A percentile compares a stretch with the other conserved stretches of the same genome.
phyloP scores from a whole-genome alignment of 1,139 yeast species.

The Blastobotrys aristatus region DNA sequence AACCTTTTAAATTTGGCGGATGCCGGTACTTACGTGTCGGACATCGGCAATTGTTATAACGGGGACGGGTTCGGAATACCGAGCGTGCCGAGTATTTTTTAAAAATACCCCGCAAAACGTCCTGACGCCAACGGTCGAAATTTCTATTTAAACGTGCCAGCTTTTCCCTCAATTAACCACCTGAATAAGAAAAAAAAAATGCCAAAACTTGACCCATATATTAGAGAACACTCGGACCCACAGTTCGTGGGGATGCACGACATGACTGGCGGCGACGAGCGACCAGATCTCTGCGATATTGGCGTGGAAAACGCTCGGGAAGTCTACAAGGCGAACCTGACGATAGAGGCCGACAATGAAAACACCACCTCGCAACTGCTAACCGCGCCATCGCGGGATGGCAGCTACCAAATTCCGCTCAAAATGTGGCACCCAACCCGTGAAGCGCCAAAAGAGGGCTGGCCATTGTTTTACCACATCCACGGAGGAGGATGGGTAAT shows the following conservation, averaged over 20 bases:
- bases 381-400: background rate
- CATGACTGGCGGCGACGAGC: background rate
- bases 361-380: background rate
- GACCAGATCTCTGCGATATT: slow-evolving; percentile 1
- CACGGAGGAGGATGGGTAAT: slow-evolving; percentile 16
- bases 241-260: slow-evolving; percentile 10
- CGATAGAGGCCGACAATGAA: background rate
- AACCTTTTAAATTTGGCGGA: too few species aligned
- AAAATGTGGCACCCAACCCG: slow-evolving; percentile 1
- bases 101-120: too few species aligned
- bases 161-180: too few species aligned
- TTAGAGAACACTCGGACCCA: slow-evolving; percentile 6
- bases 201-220: slow-evolving; percentile 6
- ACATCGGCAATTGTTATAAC: too few species aligned
- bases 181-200: too few species aligned
- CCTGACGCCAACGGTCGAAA: too few species aligned
- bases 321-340: slow-evolving; percentile 1
- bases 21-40: too few species aligned
- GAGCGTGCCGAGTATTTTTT: too few species aligned
- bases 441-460: slow-evolving; percentile 10
- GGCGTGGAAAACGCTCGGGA: slow-evolving; percentile 5
- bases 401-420: background rate
- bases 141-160: too few species aligned
- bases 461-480: slow-evolving; percentile 12
- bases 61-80: too few species aligned